Evolutionary conservation across 2,329 filamentous ascomycete species (phyloP).

Genomic region (Tolypocladium guangdongense): DNA sequence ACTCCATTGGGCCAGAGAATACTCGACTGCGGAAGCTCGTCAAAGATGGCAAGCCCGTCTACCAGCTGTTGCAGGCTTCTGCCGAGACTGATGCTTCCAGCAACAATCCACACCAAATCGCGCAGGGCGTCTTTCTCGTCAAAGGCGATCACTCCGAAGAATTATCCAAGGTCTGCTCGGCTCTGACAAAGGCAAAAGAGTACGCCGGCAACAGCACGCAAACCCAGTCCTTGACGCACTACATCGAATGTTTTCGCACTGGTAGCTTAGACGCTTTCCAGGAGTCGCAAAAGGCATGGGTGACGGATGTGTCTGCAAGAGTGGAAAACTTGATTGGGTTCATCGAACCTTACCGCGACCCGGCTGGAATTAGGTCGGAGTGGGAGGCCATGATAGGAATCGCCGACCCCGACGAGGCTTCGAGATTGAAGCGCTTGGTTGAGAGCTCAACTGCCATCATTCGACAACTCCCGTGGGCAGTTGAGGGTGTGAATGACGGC

Average conservation of each 20-base stretch:
- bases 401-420: conserved; percentile 56
- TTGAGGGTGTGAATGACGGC: conserved; percentile 23
- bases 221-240: conserved; percentile 37
- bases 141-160: conserved; percentile 42
- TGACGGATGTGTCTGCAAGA: conserved; percentile 43
- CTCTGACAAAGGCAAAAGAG: conserved; percentile 34
- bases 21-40: conserved; percentile 34
- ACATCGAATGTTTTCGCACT: conserved; percentile 42
- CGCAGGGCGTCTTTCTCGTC: conserved; percentile 19
- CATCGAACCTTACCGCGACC: conserved; percentile 53
- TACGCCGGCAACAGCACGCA: conserved; percentile 42
- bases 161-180: conserved; percentile 35
- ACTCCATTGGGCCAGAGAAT: conserved; percentile 44
- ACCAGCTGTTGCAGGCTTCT: conserved; percentile 33
- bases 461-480: conserved; percentile 54
- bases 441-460: conserved; percentile 55
- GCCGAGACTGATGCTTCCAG: conserved; percentile 6
- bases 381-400: conserved; percentile 50
- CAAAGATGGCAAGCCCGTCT: conserved; percentile 21
- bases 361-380: conserved; percentile 45
- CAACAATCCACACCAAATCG: not conserved
- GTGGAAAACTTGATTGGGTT: conserved; percentile 52
- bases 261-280: conserved; percentile 45
- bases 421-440: conserved; percentile 48
- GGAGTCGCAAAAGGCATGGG: conserved; percentile 44